A percentile compares a stretch with the other conserved stretches of the same genome.
phyloP scores from a whole-genome alignment of 306 rosid species.

The Casuarina cunninghamiana region DNA sequence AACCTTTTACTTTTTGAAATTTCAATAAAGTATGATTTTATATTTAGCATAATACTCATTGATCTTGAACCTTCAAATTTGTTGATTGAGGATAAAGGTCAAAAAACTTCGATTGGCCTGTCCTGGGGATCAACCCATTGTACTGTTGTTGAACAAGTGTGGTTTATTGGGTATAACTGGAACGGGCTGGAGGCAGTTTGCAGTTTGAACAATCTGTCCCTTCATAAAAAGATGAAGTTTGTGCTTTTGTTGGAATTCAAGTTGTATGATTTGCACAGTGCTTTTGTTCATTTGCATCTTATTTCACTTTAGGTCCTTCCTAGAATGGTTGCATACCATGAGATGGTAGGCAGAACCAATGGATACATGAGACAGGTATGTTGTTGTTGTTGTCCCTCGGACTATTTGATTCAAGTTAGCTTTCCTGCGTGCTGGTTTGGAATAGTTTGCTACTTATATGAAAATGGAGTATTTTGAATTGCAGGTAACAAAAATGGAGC shows the following conservation, averaged over 20 bases:
- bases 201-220: not conserved
- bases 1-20: too few species aligned
- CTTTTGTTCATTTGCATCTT: not conserved
- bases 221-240: not conserved
- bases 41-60: too few species aligned
- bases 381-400: not conserved
- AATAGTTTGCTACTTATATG: constrained; percentile 17
- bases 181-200: not conserved
- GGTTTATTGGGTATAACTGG: not conserved
- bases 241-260: not conserved
- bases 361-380: constrained; percentile 95
- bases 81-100: not conserved
- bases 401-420: not conserved
- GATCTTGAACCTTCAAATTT: too few species aligned
- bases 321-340: constrained; percentile 87
- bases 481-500: constrained; percentile 80
- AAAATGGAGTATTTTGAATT: constrained; percentile 27
- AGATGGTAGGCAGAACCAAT: constrained; percentile 85
- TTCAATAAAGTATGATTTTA: too few species aligned
- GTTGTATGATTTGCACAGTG: not conserved
- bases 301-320: constrained; percentile 70
- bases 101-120: not conserved
- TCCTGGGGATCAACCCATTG: not conserved
- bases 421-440: not conserved
- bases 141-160: not conserved